Base-by-base conservation (phyloP, 1,139 yeast species). In the Candida sp. region DNA sequence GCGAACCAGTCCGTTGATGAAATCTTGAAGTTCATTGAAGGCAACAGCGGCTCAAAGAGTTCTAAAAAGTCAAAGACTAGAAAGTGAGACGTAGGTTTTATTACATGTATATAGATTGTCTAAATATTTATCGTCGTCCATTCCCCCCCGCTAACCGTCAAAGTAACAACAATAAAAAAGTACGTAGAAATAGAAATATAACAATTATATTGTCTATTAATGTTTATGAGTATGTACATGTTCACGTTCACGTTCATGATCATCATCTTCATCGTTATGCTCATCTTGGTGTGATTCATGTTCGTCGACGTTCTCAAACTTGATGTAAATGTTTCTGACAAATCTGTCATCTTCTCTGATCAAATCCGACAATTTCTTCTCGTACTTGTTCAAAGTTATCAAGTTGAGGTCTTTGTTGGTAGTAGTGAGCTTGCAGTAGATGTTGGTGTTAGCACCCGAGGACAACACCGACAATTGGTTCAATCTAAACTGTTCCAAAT, bases 1-100 rank as follows among this genome's bases (percentile, higher is more conserved):
- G 86, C 87, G 11, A 69, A 72, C 48, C 77, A 84, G 66, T 83
- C 89, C 22, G 80, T 87, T 51, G 93, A 86, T 48, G 93, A 86
- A 53, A 81, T 88, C 55, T 73, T 87, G 70, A 77, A 77, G 48
- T 88, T 81, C 61, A 85, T 88, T 60, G 88, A 85, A 65, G 90
- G 88, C 45, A 60, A 63, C 40, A 61, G 67, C 44, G 58, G 52
- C 23, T 55, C 58, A 51, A 57, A 56, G 58, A 58, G 57, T 54
- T 45, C 50, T 22, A 54, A 52, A 37, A 55, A 56, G 46, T 50
- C 51, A 37, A 47, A 49, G 35, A 47, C 43, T 35, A 39, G 56
- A 51, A 59, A 55, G 52, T 59, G 55, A 42, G 37, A 33, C 51
- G 28, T 38, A 25, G 17, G 17, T 17, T 17, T 17, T 17, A 17